Conservation (phyloP, 2,329 filamentous ascomycete genomes). For the Teratosphaeria destructans region DNA sequence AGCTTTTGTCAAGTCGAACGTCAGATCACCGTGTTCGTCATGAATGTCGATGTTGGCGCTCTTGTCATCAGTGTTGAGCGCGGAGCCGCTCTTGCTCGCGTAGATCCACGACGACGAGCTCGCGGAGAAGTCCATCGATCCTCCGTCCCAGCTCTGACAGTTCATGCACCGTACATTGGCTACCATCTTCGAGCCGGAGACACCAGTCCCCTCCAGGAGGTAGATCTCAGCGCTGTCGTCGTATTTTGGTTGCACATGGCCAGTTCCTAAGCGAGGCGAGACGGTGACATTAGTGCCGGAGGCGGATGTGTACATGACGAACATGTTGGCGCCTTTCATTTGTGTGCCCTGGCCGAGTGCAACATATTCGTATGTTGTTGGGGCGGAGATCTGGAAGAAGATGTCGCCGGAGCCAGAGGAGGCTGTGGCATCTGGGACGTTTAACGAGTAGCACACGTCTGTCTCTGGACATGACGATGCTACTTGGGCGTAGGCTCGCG, state of each 20-base stretch:
- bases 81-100: constrained; percentile 35
- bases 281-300: constrained; percentile 46
- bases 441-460: constrained; percentile 40
- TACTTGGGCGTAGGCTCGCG: constrained; percentile 10
- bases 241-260: constrained; percentile 33
- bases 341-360: constrained; percentile 44
- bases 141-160: constrained; percentile 43
- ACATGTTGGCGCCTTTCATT: constrained; percentile 49
- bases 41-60: constrained; percentile 37
- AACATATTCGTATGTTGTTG: constrained; percentile 44
- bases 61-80: constrained; percentile 38
- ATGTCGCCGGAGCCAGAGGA: constrained; percentile 44
- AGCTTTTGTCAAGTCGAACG: constrained; percentile 38
- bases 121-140: constrained; percentile 40
- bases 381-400: constrained; percentile 48
- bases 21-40: constrained; percentile 31
- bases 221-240: constrained; percentile 35
- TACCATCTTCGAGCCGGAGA: constrained; percentile 42
- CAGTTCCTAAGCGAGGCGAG: constrained; percentile 40
- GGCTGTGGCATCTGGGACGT: constrained; percentile 44
- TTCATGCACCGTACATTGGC: constrained; percentile 48
- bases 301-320: constrained; percentile 46
- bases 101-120: constrained; percentile 38
- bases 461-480: constrained; percentile 12
- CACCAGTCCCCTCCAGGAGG: constrained; percentile 44